These are phyloP conservation scores for Vitis cinerea DNA, from an alignment of 164 flowering plant species.

Conservation along the genomic window DNA sequence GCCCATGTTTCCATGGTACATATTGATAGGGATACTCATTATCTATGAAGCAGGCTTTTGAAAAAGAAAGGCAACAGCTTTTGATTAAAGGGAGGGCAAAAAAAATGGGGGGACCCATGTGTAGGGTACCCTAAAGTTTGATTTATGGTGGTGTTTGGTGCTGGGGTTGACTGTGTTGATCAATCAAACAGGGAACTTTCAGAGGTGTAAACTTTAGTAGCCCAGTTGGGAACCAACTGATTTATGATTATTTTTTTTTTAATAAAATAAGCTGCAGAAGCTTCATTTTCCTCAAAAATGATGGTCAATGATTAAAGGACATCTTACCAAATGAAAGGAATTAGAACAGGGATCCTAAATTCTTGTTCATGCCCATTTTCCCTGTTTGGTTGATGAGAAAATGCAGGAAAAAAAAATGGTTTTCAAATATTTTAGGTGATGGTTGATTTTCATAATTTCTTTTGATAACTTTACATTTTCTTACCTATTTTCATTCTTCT, in stretches of 20 bases:
- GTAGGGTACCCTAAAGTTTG: not conserved
- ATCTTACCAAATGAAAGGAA: conserved; percentile 5
- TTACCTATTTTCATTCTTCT: too few species aligned
- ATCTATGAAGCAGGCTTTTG: not conserved
- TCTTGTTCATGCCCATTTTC: too few species aligned
- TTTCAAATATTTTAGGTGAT: too few species aligned
- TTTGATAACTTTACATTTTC: too few species aligned
- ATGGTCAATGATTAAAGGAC: conserved; percentile 3
- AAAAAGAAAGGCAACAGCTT: not conserved
- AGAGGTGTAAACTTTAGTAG: too few species aligned
- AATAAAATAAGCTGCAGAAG: too few species aligned
- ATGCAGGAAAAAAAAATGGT: too few species aligned
- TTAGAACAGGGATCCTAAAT: not conserved
- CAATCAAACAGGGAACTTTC: too few species aligned
- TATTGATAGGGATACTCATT: not conserved
- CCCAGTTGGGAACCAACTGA: not conserved
- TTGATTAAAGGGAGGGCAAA: not conserved
- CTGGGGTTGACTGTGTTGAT: not conserved
- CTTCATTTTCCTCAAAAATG: not conserved
- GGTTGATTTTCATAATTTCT: too few species aligned
- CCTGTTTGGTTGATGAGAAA: too few species aligned
- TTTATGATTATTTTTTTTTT: too few species aligned
- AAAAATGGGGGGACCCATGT: not conserved
- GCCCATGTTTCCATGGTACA: not conserved
- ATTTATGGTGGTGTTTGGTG: not conserved